Conservation (phyloP, 2,329 filamentous ascomycete species). For the Cladosporium sp. region DNA sequence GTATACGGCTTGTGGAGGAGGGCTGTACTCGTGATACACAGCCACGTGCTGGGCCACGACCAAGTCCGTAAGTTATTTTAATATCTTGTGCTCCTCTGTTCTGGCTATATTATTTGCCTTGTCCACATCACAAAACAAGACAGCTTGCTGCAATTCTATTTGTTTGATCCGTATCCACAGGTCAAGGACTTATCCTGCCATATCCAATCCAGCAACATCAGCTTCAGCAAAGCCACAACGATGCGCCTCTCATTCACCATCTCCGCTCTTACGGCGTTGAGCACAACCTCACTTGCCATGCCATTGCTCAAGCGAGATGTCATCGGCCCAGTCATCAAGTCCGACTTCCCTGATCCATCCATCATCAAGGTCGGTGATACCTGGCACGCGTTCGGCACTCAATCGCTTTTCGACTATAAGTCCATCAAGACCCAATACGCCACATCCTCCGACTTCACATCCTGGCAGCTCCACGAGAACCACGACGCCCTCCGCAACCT, state of each 20-base stretch:
- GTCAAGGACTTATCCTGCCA: background rate
- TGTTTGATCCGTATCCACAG: no score
- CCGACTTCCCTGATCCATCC: conserved; percentile 35
- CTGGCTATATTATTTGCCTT: background rate
- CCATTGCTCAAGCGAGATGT: conserved; percentile 5
- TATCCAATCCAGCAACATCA: background rate
- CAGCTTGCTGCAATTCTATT: no score
- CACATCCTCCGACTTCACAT: conserved; percentile 30
- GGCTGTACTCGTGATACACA: background rate
- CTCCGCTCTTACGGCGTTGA: background rate
- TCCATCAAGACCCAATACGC: conserved; percentile 33
- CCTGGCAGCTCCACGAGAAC: conserved; percentile 24
- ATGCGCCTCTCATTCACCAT: background rate
- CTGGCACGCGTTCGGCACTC: conserved; percentile 36
- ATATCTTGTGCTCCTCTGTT: background rate
- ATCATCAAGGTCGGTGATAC: conserved; percentile 29
- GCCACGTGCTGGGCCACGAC: background rate
- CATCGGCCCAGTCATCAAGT: conserved; percentile 11
- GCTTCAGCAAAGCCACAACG: background rate
- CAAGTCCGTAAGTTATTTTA: background rate
- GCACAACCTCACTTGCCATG: background rate
- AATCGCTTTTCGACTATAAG: conserved; percentile 19
- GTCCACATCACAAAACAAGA: background rate
- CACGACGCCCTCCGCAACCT: conserved; percentile 30
- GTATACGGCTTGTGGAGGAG: conserved; percentile 1